A percentile compares a stretch with the other conserved stretches of the same genome.
phyloP scores from a whole-genome alignment of 345 rosid species.

The Brassica rapa region DNA sequence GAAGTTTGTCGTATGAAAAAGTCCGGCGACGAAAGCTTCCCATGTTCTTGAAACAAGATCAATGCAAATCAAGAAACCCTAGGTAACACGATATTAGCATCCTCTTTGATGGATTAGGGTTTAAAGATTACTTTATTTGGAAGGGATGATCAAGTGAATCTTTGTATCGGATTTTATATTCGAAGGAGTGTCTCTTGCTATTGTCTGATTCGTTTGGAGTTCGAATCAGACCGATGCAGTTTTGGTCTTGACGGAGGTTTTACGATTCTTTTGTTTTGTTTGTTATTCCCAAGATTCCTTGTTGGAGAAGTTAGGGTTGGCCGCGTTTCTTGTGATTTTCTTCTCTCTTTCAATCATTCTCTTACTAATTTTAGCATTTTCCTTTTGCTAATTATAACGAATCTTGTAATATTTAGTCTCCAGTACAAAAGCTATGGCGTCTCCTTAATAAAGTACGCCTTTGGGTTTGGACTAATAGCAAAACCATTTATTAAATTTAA shows the following conservation, averaged over 20 bases:
- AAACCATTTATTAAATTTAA: neutral
- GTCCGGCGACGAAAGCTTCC: conserved; percentile 45
- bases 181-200: conserved; percentile 9
- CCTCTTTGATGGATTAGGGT: conserved; percentile 17
- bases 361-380: conserved; percentile 30
- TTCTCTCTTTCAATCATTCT: conserved; percentile 24
- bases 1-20: conserved; percentile 58
- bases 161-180: conserved; percentile 3
- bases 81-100: neutral
- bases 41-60: conserved; percentile 29
- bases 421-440: neutral
- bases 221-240: conserved; percentile 34
- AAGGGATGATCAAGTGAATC: conserved; percentile 8
- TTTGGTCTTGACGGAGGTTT: conserved; percentile 15
- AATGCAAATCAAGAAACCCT: conserved; percentile 17
- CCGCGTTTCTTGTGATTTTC: conserved; percentile 37
- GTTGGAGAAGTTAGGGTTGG: conserved; percentile 36
- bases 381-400: conserved; percentile 28
- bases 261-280: conserved; percentile 22
- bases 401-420: conserved; percentile 24
- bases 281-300: conserved; percentile 34
- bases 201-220: conserved; percentile 36
- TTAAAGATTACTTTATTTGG: conserved; percentile 13
- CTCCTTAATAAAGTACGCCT: conserved; percentile 4
- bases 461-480: neutral